Evolutionary conservation across 208 protist genomes (phyloP), one percentile per base, ranked within the genome.

Genomic region (Lotmaria passim): DNA sequence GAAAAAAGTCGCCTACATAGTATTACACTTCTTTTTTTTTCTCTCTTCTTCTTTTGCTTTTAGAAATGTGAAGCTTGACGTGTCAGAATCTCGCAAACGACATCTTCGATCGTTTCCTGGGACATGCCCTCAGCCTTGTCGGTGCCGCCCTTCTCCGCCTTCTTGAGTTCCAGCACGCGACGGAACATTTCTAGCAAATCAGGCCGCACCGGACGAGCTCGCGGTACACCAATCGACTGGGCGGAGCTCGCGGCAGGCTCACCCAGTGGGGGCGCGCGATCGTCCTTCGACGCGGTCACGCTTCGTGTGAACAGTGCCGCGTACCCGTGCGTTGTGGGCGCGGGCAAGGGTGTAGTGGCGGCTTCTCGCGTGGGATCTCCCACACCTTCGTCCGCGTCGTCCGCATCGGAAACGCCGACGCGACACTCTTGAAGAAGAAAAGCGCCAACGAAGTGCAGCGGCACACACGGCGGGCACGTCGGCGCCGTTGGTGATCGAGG

Each of bases 351-450:
- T n/a, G n/a, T n/a, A n/a, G n/a, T n/a, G n/a, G n/a, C n/a, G n/a
- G n/a, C n/a, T n/a, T n/a, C n/a, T n/a, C n/a, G n/a, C n/a, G n/a
- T n/a, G n/a, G n/a, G n/a, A n/a, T n/a, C n/a, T n/a, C n/a, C n/a
- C n/a, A n/a, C n/a, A n/a, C n/a, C n/a, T n/a, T n/a, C n/a, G n/a
- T n/a, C n/a, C n/a, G n/a, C n/a, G n/a, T n/a, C n/a, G n/a, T n/a
- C n/a, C n/a, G n/a, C n/a, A n/a, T n/a, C 11, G 1, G 17, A 26
- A 34, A 41, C 52, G 11, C 38, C 44, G 14, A 80, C 31, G 17
- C 50, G 34, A 23, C 53, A 36, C 63, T 80, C 69, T 50, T 71
- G 68, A 1, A 75, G 56, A 14, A 80, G 31, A 28, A 80, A 71
- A 23, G 43, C 41, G 43, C 41, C 66, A 31, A 75, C 23, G n/a